Evolutionary conservation across 139 green algal species (phyloP).

Genomic region (Dunaliella sp.): DNA sequence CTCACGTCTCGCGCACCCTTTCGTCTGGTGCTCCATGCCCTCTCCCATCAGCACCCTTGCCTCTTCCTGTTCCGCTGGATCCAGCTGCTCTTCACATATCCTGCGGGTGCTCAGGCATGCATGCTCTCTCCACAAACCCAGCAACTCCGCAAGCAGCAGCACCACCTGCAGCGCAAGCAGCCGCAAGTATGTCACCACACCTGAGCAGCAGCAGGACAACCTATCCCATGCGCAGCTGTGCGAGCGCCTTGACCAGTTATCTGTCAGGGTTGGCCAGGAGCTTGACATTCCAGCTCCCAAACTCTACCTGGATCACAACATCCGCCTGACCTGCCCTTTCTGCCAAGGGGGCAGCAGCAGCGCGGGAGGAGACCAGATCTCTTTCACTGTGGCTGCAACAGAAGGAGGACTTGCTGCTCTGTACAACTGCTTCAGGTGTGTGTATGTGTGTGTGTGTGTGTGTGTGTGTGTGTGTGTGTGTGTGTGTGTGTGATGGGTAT

Average conservation of each 20-base stretch:
- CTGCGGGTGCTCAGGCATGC: no score
- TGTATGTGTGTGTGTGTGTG: no score
- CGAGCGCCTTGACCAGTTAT: background rate
- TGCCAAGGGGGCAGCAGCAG: background rate
- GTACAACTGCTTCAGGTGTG: background rate
- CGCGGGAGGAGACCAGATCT: background rate
- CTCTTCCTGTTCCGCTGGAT: no score
- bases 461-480: no score
- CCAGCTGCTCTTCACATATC: no score
- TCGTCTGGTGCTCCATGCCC: no score
- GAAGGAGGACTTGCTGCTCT: background rate
- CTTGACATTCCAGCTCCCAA: background rate
- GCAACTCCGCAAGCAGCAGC: no score
- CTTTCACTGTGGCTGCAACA: background rate
- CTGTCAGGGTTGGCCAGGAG: background rate
- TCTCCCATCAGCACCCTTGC: no score
- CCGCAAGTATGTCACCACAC: background rate
- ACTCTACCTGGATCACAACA: background rate
- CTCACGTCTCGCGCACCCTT: no score
- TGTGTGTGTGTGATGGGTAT: no score
- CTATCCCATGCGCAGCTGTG: background rate
- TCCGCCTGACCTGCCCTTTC: background rate
- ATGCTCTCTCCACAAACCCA: no score
- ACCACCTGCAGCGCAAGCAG: background rate
- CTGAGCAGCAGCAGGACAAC: background rate